A percentile compares a stretch with the other conserved stretches of the same genome.
Conservation (phyloP, 164 flowering plant species). For the Protea cynaroides region DNA sequence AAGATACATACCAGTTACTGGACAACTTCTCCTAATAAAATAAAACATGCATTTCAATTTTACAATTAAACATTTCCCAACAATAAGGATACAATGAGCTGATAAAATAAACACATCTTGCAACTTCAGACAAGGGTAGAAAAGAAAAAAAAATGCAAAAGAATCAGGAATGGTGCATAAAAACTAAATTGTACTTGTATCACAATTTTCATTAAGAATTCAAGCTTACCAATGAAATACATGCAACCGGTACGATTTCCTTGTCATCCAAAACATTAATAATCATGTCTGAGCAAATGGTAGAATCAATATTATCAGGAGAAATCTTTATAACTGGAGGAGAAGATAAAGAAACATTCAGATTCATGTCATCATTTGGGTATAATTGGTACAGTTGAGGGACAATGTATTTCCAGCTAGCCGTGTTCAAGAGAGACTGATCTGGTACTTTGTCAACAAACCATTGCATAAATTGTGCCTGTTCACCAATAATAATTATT, state of each 20-base stretch:
- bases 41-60: no score
- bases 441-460: conserved; percentile 74
- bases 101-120: no score
- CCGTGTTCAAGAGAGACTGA: conserved; percentile 82
- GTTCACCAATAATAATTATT: conserved; percentile 12
- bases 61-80: no score
- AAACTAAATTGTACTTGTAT: neutral
- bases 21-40: no score
- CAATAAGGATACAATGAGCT: no score
- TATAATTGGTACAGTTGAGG: conserved; percentile 85
- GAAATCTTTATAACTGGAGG: conserved; percentile 57
- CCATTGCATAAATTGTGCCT: conserved; percentile 83
- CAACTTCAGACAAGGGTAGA: no score
- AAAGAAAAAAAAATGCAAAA: neutral
- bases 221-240: conserved; percentile 75
- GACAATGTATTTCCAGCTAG: conserved; percentile 78
- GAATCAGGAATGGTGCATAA: neutral
- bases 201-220: neutral
- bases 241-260: conserved; percentile 66
- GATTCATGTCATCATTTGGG: conserved; percentile 78
- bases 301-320: conserved; percentile 38
- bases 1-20: no score
- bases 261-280: conserved; percentile 65
- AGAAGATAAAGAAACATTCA: conserved; percentile 63
- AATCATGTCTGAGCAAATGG: conserved; percentile 52